Evolutionary conservation across 306 rosid species (phyloP).

Genomic region (Glycine latifolia): DNA sequence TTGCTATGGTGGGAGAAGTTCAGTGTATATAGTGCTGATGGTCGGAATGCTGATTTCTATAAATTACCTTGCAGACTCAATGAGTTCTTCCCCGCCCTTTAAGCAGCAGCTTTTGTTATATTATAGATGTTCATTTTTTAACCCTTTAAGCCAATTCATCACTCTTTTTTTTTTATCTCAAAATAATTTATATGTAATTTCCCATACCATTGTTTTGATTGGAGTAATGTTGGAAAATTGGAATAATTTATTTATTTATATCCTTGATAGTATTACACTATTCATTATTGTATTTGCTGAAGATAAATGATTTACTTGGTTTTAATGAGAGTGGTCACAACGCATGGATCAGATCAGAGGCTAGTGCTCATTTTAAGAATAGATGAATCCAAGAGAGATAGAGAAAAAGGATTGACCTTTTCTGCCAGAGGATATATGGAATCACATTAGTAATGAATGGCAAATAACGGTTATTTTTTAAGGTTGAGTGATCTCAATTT

Average conservation of each 20-base stretch:
- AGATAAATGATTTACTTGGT: too few relatives aligned
- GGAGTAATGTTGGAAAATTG: background rate
- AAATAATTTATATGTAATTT: background rate
- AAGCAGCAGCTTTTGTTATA: too few relatives aligned
- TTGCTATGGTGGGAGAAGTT: constrained; percentile 84
- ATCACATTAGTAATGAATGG: background rate
- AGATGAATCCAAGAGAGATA: background rate
- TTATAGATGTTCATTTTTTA: too few relatives aligned
- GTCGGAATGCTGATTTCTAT: constrained; percentile 74
- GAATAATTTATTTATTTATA: too few relatives aligned
- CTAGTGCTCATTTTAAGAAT: background rate
- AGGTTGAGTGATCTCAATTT: constrained; percentile 24
- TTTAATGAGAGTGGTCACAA: background rate
- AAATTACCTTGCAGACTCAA: constrained; percentile 61
- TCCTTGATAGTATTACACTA: too few relatives aligned
- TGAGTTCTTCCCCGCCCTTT: constrained; percentile 59
- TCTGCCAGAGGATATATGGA: constrained; percentile 40
- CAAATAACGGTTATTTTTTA: background rate
- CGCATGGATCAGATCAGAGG: background rate
- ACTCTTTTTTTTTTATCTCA: too few relatives aligned
- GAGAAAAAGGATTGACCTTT: constrained; percentile 29
- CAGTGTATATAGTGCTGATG: constrained; percentile 60
- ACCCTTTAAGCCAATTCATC: constrained; percentile 39
- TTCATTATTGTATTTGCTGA: too few relatives aligned
- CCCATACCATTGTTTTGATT: constrained; percentile 1